Conservation (phyloP, 2,329 filamentous ascomycete species). For the Tolypocladium album region DNA sequence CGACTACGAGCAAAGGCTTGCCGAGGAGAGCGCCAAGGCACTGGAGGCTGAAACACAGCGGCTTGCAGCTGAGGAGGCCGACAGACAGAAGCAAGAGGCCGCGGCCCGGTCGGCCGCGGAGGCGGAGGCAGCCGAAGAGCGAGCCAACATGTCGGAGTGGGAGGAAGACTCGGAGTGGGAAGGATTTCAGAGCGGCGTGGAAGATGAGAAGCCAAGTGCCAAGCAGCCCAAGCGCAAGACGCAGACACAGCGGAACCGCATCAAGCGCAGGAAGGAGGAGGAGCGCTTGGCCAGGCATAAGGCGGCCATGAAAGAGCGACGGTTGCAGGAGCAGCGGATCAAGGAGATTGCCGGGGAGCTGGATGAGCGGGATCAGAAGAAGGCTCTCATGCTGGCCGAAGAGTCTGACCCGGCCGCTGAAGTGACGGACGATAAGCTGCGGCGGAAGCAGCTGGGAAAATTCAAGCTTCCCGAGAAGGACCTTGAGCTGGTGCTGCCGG, state of each 20-base stretch:
- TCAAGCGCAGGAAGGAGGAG: conserved; percentile 79
- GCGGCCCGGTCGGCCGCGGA: conserved; percentile 60
- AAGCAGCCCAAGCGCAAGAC: conserved; percentile 83
- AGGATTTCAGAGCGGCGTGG: conserved; percentile 72
- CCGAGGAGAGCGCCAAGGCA: conserved; percentile 66
- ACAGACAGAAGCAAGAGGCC: conserved; percentile 56
- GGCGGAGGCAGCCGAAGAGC: conserved; percentile 62
- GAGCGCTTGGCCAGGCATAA: conserved; percentile 70
- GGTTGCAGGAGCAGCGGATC: conserved; percentile 60
- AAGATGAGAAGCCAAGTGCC: conserved; percentile 46
- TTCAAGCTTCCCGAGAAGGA: conserved; percentile 65
- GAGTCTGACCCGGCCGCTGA: conserved; percentile 40
- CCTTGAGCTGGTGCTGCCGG: conserved; percentile 68
- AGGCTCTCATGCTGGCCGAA: conserved; percentile 30
- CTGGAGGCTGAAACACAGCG: conserved; percentile 70
- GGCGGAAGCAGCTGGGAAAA: conserved; percentile 65
- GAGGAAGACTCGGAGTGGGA: conserved; percentile 92
- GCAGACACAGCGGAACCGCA: conserved; percentile 73
- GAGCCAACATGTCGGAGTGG: conserved; percentile 55
- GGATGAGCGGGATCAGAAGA: conserved; percentile 41
- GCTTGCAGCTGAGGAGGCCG: conserved; percentile 54
- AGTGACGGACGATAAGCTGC: conserved; percentile 52
- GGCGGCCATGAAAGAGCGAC: conserved; percentile 60
- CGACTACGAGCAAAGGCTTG: conserved; percentile 72
- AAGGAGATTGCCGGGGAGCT: conserved; percentile 59